Conservation (phyloP, 2,329 filamentous ascomycete genomes). For the Teratosphaeria pseudoeucalypti region DNA sequence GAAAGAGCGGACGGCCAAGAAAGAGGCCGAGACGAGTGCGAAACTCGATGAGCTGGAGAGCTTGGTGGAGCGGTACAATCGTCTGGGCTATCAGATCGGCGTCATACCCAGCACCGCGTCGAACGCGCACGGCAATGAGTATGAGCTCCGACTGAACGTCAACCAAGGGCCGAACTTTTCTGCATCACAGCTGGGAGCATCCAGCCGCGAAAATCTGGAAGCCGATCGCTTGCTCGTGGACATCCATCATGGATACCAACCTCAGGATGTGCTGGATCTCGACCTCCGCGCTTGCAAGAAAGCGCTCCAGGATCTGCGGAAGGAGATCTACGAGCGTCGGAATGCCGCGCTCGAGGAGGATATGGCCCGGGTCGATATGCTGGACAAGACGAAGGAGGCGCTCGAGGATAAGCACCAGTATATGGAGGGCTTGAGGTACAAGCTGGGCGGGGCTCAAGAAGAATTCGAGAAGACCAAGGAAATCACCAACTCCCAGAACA, state of each 20-base stretch:
- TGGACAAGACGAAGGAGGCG: slow-evolving; percentile 91
- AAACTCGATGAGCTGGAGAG: slow-evolving; percentile 90
- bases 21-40: slow-evolving; percentile 73
- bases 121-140: slow-evolving; percentile 73
- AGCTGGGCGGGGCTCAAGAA: slow-evolving; percentile 76
- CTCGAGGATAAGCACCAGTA: slow-evolving; percentile 93
- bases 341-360: slow-evolving; percentile 75
- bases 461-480: slow-evolving; percentile 89
- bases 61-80: slow-evolving; percentile 84
- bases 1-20: slow-evolving; percentile 72
- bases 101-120: slow-evolving; percentile 75
- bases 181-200: slow-evolving; percentile 38
- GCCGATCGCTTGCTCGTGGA: slow-evolving; percentile 73
- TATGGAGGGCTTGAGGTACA: slow-evolving; percentile 82
- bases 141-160: slow-evolving; percentile 74
- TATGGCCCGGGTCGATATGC: slow-evolving; percentile 85
- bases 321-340: slow-evolving; percentile 84
- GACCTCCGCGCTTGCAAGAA: slow-evolving; percentile 80
- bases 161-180: slow-evolving; percentile 67
- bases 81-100: slow-evolving; percentile 83
- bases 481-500: slow-evolving; percentile 72
- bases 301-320: slow-evolving; percentile 66
- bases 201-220: slow-evolving; percentile 37
- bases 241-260: slow-evolving; percentile 79
- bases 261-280: slow-evolving; percentile 66